Evolutionary conservation across 139 green algal species (phyloP), one percentile per base, ranked within the genome.

Genomic region (Closterium sp.): DNA sequence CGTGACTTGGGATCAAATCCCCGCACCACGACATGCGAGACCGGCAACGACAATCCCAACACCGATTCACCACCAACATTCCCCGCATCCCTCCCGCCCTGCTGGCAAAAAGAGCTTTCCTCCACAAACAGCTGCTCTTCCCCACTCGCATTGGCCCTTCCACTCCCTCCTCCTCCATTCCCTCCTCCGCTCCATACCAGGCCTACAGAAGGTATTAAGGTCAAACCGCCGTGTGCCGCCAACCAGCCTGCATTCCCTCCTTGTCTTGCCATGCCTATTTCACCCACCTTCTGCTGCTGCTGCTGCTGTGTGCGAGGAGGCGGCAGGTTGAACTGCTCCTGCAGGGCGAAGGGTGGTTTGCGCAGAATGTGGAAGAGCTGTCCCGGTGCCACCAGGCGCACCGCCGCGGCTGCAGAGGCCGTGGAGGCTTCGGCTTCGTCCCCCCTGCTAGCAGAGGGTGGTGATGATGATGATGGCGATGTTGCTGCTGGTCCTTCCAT

Each of bases 281-380:
- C 38, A 9, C 38, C 7, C 38, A 50, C 38, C 11, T 13, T 9
- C 38, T 50, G 6, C 38, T 13, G 38, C 38, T 50, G 38, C 38
- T 50, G 38, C 38, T 13, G 38, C 38, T 11, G 38, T 17, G 5
- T 79, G 2, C 13, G 62, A 22, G 19, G 62, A 79, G 62, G 62
- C 13, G 62, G 62, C 1, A 79, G 62, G 62, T 79, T 79, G 62
- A 79, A 79, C 62, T 79, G 62, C 62, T 79, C 9, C 19, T 79
- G 62, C 62, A 79, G 62, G 19, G 62, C 10, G 62, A 31, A 6
- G 30, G 84, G 31, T 6, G 90, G 70, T 84, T 90, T 30, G 21
- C 91, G 91, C 24, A 93, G 38, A 85, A 93, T 93, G 22, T 93
- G 91, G 31, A 91, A 93, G 27, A 91, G 85, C 62, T 86, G 28